phyloP scores from a whole-genome alignment of 495 filamentous ascomycete species.

The Lophiotrema nucula region DNA sequence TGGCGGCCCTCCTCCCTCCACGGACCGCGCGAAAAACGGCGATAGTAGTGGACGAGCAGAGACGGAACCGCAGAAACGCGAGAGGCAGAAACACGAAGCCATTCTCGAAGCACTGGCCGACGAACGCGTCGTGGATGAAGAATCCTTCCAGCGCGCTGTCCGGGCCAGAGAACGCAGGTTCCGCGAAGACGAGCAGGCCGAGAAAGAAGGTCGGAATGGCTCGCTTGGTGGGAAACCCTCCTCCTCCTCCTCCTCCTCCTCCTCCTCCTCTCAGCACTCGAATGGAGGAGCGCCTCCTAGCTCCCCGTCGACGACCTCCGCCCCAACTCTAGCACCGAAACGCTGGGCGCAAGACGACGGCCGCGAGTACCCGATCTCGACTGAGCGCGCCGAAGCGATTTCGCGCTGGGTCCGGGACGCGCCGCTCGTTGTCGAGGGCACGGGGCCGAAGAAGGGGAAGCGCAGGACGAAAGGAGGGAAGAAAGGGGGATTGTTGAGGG shows the following conservation, averaged over 20 bases:
- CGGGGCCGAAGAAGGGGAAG: slow-evolving; percentile 37
- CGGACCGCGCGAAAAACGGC: slow-evolving; percentile 14
- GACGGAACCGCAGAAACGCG: slow-evolving; percentile 50
- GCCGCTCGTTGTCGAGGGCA: slow-evolving; percentile 42
- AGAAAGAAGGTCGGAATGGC: background rate
- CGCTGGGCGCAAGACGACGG: slow-evolving; percentile 64
- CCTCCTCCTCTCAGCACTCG: background rate
- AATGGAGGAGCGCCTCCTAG: background rate
- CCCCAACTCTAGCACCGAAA: slow-evolving; percentile 44
- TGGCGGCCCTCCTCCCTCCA: background rate
- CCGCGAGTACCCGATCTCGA: slow-evolving; percentile 66
- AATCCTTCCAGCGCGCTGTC: slow-evolving; percentile 60
- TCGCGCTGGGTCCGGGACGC: slow-evolving; percentile 68
- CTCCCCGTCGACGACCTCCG: background rate
- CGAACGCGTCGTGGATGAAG: slow-evolving; percentile 63
- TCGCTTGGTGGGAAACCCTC: background rate
- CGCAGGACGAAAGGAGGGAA: slow-evolving; percentile 26
- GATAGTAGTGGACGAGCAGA: slow-evolving; percentile 36
- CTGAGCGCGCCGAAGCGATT: slow-evolving; percentile 65
- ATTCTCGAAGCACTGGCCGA: slow-evolving; percentile 64
- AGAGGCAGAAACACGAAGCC: slow-evolving; percentile 60
- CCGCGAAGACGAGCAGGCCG: slow-evolving; percentile 48
- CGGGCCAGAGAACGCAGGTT: slow-evolving; percentile 57
- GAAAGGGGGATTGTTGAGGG: slow-evolving; percentile 1
- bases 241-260: background rate